Evolutionary conservation across 1,284 basidiomycete genomes (phyloP).

Genomic region (Heterobasidion occidentale): DNA sequence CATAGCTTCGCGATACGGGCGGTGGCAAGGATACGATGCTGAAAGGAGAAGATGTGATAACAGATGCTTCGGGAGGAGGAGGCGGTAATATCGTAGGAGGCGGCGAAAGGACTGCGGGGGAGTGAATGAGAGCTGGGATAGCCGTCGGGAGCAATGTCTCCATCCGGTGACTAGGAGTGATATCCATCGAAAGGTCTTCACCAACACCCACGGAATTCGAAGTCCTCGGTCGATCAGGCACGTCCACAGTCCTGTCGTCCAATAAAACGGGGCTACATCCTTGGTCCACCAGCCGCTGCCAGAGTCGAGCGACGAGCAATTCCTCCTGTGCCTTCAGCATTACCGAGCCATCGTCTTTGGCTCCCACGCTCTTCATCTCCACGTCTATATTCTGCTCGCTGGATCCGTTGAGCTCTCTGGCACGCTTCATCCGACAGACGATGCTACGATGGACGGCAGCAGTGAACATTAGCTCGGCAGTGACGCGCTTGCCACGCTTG

Average conservation of each 20-base stretch:
- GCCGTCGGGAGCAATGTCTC: not conserved
- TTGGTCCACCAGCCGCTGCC: constrained; percentile 21
- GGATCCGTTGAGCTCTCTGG: not conserved
- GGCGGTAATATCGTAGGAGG: not conserved
- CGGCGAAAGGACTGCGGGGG: not conserved
- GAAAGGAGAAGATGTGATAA: too few relatives aligned
- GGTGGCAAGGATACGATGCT: too few relatives aligned
- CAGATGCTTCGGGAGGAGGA: constrained; percentile 1
- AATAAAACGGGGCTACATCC: constrained; percentile 21
- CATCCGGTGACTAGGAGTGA: not conserved
- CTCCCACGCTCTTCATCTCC: constrained; percentile 6
- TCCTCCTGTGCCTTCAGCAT: constrained; percentile 9
- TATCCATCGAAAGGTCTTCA: not conserved
- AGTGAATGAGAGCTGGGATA: too few relatives aligned
- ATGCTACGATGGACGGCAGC: constrained; percentile 34
- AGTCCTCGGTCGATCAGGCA: not conserved
- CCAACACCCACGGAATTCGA: not conserved
- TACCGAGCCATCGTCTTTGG: not conserved
- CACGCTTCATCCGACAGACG: constrained; percentile 6
- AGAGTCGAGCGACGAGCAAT: constrained; percentile 22
- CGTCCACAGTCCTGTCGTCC: not conserved
- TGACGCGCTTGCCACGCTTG: constrained; percentile 26
- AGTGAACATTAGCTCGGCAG: constrained; percentile 30
- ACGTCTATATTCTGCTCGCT: constrained; percentile 2
- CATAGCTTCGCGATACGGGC: not conserved